Base-by-base conservation (phyloP, 176 grass and related monocot species). In the Eleusine indica region DNA sequence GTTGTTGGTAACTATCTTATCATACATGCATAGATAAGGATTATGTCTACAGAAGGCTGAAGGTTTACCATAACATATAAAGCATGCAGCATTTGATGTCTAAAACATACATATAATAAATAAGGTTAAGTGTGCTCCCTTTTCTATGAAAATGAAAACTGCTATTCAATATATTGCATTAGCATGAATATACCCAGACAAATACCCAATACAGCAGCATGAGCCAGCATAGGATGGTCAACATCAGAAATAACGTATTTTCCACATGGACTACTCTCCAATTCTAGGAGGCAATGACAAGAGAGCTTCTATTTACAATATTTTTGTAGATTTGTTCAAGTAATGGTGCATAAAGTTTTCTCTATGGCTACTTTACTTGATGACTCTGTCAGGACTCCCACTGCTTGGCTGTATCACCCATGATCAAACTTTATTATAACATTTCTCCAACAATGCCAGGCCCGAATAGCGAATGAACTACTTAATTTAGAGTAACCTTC, bases 11-110 rank as follows among this genome's bases (percentile, higher is more conserved):
- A 69, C 3, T 32, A 25, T 78, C 40, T 41, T n/a, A 82, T 19
- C 54, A 76, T 77, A n/a, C 43, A 47, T 65, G 42, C 40, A 41
- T 18, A 73, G 38, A 38, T 38, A 64, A 76, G 73, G 57, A 85
- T 42, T 66, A 81, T 70, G 39, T 37, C 19, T 41, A 47, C 16
- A 49, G 28, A 14, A 73, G 52, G 85, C 39, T 68, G 19, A 82
- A 67, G 8, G 19, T 21, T 72, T 78, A 7, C 21, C 40, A 39
- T 79, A 52, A 39, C 62, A 75, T 83, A 16, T 49, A 57, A 81
- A 73, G 11, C 17, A n/a, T 76, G 44, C 37, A 77, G 44, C 16
- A 60, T 21, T 46, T 52, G 40, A 35, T 35, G 32, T 35, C 32
- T 35, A 35, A 35, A 35, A 35, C 32, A 35, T 35, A 2, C 32